A percentile compares a stretch with the other conserved stretches of the same genome.
These are phyloP conservation scores for Paramarasmius palmivorus DNA, from an alignment of 1,284 basidiomycete genomes.

Conservation along the genomic window DNA sequence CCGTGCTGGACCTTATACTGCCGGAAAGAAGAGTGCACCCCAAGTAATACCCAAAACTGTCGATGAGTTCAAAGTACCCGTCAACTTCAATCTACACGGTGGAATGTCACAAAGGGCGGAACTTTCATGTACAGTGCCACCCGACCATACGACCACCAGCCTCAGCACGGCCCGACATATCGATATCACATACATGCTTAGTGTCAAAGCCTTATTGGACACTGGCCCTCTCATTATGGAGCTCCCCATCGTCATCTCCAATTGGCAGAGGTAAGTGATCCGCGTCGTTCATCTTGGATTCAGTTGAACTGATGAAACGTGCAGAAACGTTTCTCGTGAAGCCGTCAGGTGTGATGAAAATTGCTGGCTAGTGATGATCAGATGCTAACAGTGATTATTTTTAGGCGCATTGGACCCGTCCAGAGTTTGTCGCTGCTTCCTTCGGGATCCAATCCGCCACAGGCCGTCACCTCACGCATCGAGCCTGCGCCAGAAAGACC, in stretches of 20 bases:
- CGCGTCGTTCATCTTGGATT: constrained; percentile 1
- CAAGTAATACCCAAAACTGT: constrained; percentile 54
- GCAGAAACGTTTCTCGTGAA: constrained; percentile 62
- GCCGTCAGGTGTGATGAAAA: constrained; percentile 55
- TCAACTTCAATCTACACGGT: constrained; percentile 70
- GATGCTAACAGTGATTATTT: constrained; percentile 8
- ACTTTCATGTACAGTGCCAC: constrained; percentile 65
- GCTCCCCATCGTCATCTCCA: constrained; percentile 76
- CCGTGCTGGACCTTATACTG: constrained; percentile 52
- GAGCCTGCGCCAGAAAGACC: constrained; percentile 17
- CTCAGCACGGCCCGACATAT: constrained; percentile 78
- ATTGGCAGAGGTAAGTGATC: constrained; percentile 70
- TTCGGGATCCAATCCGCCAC: constrained; percentile 5
- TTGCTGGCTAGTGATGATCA: not conserved
- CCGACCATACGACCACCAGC: constrained; percentile 73
- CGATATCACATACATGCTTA: constrained; percentile 77
- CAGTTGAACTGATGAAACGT: constrained; percentile 11
- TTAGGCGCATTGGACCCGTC: constrained; percentile 69
- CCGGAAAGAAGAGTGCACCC: constrained; percentile 57
- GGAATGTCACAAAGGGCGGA: constrained; percentile 73
- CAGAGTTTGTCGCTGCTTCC: constrained; percentile 58
- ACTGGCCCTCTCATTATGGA: constrained; percentile 68
- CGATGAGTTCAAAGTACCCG: constrained; percentile 65
- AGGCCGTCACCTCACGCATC: constrained; percentile 17
- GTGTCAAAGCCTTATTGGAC: constrained; percentile 75